These are phyloP conservation scores for Eustoma russellianum DNA, from an alignment of 257 asterid species.

Conservation along the genomic window DNA sequence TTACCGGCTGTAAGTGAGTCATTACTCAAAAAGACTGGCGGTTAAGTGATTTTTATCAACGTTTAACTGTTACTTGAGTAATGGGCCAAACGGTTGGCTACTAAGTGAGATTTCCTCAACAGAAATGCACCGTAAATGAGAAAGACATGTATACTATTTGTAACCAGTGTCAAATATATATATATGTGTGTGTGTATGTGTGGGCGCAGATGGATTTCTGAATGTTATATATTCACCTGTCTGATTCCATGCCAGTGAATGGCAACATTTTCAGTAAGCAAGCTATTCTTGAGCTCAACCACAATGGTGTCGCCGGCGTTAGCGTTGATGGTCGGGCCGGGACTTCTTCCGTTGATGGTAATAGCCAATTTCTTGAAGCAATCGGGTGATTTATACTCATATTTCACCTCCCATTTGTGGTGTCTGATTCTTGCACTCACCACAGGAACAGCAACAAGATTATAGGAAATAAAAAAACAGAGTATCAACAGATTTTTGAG, in stretches of 20 bases:
- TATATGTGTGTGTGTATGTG: no score
- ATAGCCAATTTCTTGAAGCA: conserved; percentile 58
- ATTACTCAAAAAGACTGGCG: no score
- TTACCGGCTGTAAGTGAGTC: no score
- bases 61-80: no score
- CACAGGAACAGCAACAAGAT: not conserved
- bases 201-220: no score
- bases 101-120: no score
- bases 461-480: conserved; percentile 3
- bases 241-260: conserved; percentile 97
- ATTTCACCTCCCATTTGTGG: conserved; percentile 77
- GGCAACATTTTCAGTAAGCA: conserved; percentile 71
- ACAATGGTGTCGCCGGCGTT: conserved; percentile 68
- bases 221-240: conserved; percentile 38
- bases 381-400: conserved; percentile 77
- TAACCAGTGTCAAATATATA: no score
- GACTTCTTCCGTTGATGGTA: conserved; percentile 69
- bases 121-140: no score
- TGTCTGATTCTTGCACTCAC: conserved; percentile 45
- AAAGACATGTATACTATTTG: no score
- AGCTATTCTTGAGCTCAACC: conserved; percentile 59
- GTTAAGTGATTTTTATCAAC: no score
- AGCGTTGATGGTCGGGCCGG: conserved; percentile 84
- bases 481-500: not conserved
- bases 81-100: no score